Evolutionary conservation across 371 early-diverging fungal genomes (phyloP).

Genomic region (Mucor plumbeus): DNA sequence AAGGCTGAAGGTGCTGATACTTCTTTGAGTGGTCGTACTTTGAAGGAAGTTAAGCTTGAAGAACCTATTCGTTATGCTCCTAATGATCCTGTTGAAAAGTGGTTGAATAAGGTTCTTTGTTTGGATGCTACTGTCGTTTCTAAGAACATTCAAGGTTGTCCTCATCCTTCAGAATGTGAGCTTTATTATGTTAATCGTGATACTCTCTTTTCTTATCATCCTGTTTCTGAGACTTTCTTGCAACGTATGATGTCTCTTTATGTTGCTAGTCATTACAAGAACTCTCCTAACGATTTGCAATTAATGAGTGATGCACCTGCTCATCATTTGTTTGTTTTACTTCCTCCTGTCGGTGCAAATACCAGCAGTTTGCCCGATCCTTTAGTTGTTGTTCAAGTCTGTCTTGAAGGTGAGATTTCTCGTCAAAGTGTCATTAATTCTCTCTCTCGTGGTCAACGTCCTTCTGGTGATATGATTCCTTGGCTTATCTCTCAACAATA

Average conservation of each 20-base stretch:
- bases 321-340: conserved; percentile 96
- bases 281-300: conserved; percentile 99
- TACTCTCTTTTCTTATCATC: conserved; percentile 95
- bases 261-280: conserved; percentile 99
- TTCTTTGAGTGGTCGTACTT: conserved; percentile 71
- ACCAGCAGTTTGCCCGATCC: conserved; percentile 90
- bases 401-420: conserved; percentile 96
- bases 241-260: conserved; percentile 97
- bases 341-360: conserved; percentile 83
- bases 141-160: conserved; percentile 85
- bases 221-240: conserved; percentile 95
- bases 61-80: conserved; percentile 96
- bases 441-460: conserved; percentile 85
- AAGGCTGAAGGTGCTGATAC: conserved; percentile 50
- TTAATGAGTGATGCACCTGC: conserved; percentile 98
- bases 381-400: conserved; percentile 91
- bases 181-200: conserved; percentile 96
- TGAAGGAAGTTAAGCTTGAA: conserved; percentile 91
- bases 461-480: conserved; percentile 98
- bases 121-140: conserved; percentile 85
- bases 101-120: conserved; percentile 96
- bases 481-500: conserved; percentile 97
- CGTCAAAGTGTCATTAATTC: conserved; percentile 83
- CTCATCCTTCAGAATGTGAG: conserved; percentile 94
- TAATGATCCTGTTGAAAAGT: conserved; percentile 95